A percentile compares a stretch with the other conserved stretches of the same genome.
Evolutionary conservation across 2,329 filamentous ascomycete species (phyloP).

Genomic region (Massarina eburnea): DNA sequence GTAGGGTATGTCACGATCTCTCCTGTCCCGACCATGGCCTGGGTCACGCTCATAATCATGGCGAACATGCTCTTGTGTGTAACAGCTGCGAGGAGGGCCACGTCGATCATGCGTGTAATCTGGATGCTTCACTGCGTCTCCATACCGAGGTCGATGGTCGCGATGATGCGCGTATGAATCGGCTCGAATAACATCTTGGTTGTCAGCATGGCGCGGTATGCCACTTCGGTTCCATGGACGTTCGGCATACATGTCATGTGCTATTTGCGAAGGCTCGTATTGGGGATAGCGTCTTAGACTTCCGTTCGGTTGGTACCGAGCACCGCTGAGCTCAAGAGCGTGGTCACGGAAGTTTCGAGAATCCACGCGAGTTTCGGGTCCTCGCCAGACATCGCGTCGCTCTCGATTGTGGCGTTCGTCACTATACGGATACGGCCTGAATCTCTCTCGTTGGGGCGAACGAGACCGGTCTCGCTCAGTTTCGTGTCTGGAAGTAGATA

Average conservation of each 20-base stretch:
- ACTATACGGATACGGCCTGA: neutral
- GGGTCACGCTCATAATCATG: neutral
- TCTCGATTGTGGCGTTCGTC: neutral
- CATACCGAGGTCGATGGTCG: neutral
- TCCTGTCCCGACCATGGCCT: neutral
- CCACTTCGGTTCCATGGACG: neutral
- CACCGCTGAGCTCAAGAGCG: neutral
- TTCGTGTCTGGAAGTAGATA: neutral
- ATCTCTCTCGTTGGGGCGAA: neutral
- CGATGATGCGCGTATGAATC: neutral
- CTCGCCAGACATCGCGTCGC: neutral
- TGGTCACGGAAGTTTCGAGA: neutral
- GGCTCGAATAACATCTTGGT: neutral
- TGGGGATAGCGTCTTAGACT: neutral
- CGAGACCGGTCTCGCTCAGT: neutral
- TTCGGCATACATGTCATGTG: neutral
- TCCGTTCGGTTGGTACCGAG: neutral
- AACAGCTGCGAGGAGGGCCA: neutral
- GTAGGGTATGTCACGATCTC: neutral
- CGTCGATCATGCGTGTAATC: neutral
- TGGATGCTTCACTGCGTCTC: neutral
- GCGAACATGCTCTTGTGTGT: neutral
- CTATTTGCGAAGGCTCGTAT: neutral
- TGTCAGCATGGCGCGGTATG: neutral
- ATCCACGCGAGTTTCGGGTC: too few species aligned